Evolutionary conservation across 495 filamentous ascomycete genomes (phyloP).

Genomic region (Opeltia flavorubescens): DNA sequence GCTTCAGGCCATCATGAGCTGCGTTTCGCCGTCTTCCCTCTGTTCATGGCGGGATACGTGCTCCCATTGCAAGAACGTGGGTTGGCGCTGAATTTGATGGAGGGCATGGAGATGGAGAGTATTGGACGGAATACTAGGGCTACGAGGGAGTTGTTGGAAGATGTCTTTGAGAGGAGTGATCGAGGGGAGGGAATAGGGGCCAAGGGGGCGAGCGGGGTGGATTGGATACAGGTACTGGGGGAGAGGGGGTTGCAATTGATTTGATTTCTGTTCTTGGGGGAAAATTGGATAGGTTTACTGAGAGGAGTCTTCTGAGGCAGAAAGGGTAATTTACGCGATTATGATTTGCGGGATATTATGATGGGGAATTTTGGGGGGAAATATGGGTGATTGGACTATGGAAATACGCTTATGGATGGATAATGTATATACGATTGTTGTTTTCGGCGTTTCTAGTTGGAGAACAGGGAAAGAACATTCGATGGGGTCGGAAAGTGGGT

Average conservation of each 20-base stretch:
- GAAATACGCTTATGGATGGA: too few species aligned
- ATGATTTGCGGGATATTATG: too few species aligned
- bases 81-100: slow-evolving; percentile 36
- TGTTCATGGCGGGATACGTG: slow-evolving; percentile 42
- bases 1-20: slow-evolving; percentile 22
- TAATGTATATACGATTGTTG: too few species aligned
- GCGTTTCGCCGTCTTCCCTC: slow-evolving; percentile 38
- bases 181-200: neutral
- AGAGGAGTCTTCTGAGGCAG: neutral
- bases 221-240: slow-evolving; percentile 13
- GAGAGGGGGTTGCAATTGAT: slow-evolving; percentile 16
- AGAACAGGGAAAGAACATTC: too few species aligned
- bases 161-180: slow-evolving; percentile 35
- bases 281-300: neutral
- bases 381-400: too few species aligned
- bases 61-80: slow-evolving; percentile 30
- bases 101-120: slow-evolving; percentile 33
- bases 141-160: slow-evolving; percentile 33
- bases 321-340: neutral
- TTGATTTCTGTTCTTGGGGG: slow-evolving; percentile 9
- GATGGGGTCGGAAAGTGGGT: too few species aligned
- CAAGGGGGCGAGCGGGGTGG: slow-evolving; percentile 4
- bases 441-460: too few species aligned
- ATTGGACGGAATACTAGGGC: slow-evolving; percentile 35
- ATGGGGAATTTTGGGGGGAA: too few species aligned